Percentiles rank a stretch among this genome's conserved stretches.
Evolutionary conservation across 768 basidiomycete genomes (phyloP).

Genomic region (Mycena olivaceomarginata): DNA sequence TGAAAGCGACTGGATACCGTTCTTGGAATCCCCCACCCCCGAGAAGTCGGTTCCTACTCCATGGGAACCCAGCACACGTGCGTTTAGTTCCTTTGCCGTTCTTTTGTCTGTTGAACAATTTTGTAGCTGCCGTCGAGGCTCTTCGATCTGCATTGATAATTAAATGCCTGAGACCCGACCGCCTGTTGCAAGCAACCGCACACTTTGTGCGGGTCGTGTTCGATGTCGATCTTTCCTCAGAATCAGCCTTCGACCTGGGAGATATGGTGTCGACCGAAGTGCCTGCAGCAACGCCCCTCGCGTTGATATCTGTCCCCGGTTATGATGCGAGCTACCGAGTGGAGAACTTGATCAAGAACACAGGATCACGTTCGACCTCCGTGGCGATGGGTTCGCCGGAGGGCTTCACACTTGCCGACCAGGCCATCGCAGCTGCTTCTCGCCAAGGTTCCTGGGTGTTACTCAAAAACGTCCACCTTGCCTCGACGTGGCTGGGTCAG

Average conservation of each 20-base stretch:
- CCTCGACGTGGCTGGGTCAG: slow-evolving; percentile 96
- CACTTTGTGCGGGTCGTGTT: slow-evolving; percentile 87
- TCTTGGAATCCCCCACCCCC: slow-evolving; percentile 80
- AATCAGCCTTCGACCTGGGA: slow-evolving; percentile 86
- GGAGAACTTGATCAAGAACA: slow-evolving; percentile 89
- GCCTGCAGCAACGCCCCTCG: slow-evolving; percentile 87
- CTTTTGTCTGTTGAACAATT: slow-evolving; percentile 40
- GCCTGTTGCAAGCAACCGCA: slow-evolving; percentile 89
- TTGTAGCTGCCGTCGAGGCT: slow-evolving; percentile 80
- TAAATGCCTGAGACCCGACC: slow-evolving; percentile 95
- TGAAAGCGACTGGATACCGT: slow-evolving; percentile 81
- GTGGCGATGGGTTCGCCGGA: slow-evolving; percentile 99
- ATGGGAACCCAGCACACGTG: slow-evolving; percentile 88
- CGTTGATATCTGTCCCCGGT: slow-evolving; percentile 94
- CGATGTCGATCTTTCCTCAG: slow-evolving; percentile 83
- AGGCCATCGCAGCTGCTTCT: slow-evolving; percentile 94
- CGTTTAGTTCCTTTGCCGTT: slow-evolving; percentile 53
- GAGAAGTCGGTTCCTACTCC: slow-evolving; percentile 84
- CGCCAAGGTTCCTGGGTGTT: slow-evolving; percentile 97
- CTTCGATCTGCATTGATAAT: slow-evolving; percentile 87
- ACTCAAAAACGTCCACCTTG: slow-evolving; percentile 97
- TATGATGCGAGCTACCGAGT: slow-evolving; percentile 99
- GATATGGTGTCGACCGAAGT: slow-evolving; percentile 89
- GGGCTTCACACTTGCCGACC: slow-evolving; percentile 96
- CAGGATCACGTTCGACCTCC: slow-evolving; percentile 85